Conservation (phyloP, 306 rosid species). For the Casuarina glauca region DNA sequence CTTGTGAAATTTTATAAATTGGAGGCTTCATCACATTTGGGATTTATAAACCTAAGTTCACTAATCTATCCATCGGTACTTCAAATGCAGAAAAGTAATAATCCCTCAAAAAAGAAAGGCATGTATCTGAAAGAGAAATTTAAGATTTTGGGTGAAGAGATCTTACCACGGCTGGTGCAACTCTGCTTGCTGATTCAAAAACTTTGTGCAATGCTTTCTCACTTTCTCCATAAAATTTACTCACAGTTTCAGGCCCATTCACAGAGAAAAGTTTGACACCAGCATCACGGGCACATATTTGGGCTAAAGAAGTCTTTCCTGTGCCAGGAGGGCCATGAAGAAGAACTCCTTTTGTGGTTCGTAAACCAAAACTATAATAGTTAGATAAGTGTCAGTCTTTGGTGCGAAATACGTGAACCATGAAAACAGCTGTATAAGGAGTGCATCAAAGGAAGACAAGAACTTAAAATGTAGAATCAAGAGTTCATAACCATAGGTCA, state of each 20-base stretch:
- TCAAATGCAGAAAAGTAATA: slow-evolving; percentile 21
- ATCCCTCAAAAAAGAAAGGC: slow-evolving; percentile 21
- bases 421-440: background rate
- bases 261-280: slow-evolving; percentile 70
- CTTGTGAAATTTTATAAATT: background rate
- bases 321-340: slow-evolving; percentile 98
- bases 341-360: slow-evolving; percentile 83
- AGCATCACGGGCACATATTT: slow-evolving; percentile 63
- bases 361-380: slow-evolving; percentile 68
- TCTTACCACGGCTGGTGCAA: slow-evolving; percentile 92
- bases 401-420: slow-evolving; percentile 13
- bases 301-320: slow-evolving; percentile 89
- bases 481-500: background rate
- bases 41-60: background rate
- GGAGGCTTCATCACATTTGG: background rate
- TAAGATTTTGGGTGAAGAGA: slow-evolving; percentile 26
- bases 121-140: background rate
- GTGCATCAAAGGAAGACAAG: background rate
- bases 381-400: slow-evolving; percentile 20
- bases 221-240: slow-evolving; percentile 81
- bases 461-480: background rate
- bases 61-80: slow-evolving; percentile 6
- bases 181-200: slow-evolving; percentile 72
- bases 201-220: slow-evolving; percentile 66
- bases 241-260: slow-evolving; percentile 81